Base-by-base conservation (phyloP, 2,329 filamentous ascomycete species). In the Neodidymelliopsis sp. region DNA sequence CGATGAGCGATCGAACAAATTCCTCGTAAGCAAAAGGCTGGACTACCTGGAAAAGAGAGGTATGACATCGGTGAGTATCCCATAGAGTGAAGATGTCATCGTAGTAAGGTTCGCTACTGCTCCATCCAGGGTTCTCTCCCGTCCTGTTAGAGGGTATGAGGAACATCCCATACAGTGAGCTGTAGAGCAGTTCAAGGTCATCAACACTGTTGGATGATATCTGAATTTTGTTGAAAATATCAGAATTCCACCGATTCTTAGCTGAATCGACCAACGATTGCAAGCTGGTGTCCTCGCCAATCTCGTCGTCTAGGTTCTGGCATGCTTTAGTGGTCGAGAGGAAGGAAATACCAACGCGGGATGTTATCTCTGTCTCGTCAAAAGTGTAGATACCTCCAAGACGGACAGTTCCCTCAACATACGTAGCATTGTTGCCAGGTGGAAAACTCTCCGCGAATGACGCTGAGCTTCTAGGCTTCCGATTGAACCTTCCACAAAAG, bases 61-160 rank as follows among this genome's bases (percentile, higher is more conserved):
- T 87, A 1, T 83, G 81, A 64, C 84, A 89, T 16, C 87, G 82
- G 67, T 88, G 86, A 62, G 78, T 68, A 55, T 78, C 74, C 87
- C 87, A 90, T 16, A 87, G 79, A 0, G 87, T 89, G 62, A 88
- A 89, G 12, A 86, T 82, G 49, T 90, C 87, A 49, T 88, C 84
- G 60, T 87, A 90, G 61, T 88, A 89, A 2, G 87, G 86, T 66
- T 90, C 87, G 0, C 65, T 59, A 1, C 83, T 85, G 1, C 73
- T 65, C 86, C 87, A 90, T 0, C 78, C 69, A 0, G 86, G 86
- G 51, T 89, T 90, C 64, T 90, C 87, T 0, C 85, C 86, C 0
- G 86, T 89, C 53, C 85, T 83, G 63, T 90, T 88, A 1, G 85
- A 86, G 0, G 87, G 86, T 25, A 89, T 80, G 9, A 89, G 69